Base-by-base conservation (phyloP, 2,329 filamentous ascomycete genomes). In the Nigrospora oryzae region DNA sequence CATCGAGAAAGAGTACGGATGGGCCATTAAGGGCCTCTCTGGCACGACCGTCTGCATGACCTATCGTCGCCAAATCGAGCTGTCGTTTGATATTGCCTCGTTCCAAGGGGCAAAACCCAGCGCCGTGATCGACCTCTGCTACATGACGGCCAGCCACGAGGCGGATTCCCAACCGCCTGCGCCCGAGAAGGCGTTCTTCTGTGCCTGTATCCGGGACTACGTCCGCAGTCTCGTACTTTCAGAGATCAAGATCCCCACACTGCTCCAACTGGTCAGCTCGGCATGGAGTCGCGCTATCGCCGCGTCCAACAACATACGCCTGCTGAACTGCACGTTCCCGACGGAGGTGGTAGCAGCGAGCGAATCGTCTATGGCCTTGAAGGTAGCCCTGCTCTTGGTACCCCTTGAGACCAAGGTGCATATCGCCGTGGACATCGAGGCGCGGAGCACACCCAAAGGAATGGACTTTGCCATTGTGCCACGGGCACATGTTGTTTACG, bases 171-270 rank as follows among this genome's bases (percentile, higher is more conserved):
- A 70, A 31, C 75, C 78, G 0, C 62, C 79, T 43, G 82, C 80
- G 1, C 73, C 75, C 0, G 84, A 85, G 57, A 83, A 81, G 53
- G 81, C 85, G 34, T 90, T 90, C 65, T 87, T 89, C 59, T 66
- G 91, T 8, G 78, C 86, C 55, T 77, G 81, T 54, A 81, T 90
- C 46, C 76, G 82, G 37, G 82, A 86, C 46, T 75, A 83, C 46
- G 67, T 87, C 36, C 79, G 83, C 40, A 75, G 70, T 1, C 63
- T 88, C 36, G 67, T 72, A 12, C 83, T 84, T 58, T 67, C 70
- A 45, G 66, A 71, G 40, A 83, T 77, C 0, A 69, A 69, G 42
- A 67, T 84, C 28, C 69, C 71, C 14, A 67, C 71, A 32, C 68
- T 91, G 23, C 70, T 91, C 14, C 53, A 59, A 5, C 66, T 77